Conservation (phyloP, 768 basidiomycete species). For the Boletus sp. region DNA sequence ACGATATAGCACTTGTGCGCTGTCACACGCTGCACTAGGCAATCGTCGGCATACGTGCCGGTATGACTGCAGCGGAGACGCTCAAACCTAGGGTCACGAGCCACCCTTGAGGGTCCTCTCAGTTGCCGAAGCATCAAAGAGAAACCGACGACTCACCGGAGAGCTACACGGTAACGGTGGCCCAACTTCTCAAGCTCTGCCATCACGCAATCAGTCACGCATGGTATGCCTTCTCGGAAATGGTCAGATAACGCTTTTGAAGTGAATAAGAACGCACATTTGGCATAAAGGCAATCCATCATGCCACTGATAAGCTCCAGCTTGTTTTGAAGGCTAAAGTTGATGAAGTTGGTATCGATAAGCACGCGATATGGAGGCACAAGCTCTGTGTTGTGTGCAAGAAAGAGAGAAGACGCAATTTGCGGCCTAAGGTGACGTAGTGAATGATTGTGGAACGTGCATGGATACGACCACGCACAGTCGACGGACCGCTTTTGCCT, state of each 20-base stretch:
- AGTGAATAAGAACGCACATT: conserved; percentile 57
- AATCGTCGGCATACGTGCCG: conserved; percentile 99
- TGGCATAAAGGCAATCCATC: conserved; percentile 99
- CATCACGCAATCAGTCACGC: conserved; percentile 99
- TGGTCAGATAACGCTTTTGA: conserved; percentile 1
- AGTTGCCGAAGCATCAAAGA: neutral
- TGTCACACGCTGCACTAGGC: conserved; percentile 92
- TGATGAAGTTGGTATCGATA: conserved; percentile 99
- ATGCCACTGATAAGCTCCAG: conserved; percentile 94
- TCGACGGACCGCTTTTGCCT: conserved; percentile 72
- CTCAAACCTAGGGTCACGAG: conserved; percentile 96
- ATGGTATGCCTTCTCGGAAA: conserved; percentile 77
- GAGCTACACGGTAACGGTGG: conserved; percentile 89
- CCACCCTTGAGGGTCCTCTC: conserved; percentile 61
- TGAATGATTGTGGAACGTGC: neutral
- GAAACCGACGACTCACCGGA: conserved; percentile 59
- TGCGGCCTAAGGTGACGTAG: conserved; percentile 54
- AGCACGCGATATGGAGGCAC: conserved; percentile 96
- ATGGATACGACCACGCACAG: conserved; percentile 53
- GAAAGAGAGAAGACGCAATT: conserved; percentile 88
- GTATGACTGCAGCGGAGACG: conserved; percentile 88
- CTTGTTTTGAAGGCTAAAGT: conserved; percentile 97
- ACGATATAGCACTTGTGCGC: conserved; percentile 96
- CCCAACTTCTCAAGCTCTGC: conserved; percentile 98
- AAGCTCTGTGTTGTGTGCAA: conserved; percentile 92